Percentiles rank a stretch among this genome's conserved stretches.
Conservation (phyloP, 179 eudicot species). For the Monotropa hypopitys region DNA sequence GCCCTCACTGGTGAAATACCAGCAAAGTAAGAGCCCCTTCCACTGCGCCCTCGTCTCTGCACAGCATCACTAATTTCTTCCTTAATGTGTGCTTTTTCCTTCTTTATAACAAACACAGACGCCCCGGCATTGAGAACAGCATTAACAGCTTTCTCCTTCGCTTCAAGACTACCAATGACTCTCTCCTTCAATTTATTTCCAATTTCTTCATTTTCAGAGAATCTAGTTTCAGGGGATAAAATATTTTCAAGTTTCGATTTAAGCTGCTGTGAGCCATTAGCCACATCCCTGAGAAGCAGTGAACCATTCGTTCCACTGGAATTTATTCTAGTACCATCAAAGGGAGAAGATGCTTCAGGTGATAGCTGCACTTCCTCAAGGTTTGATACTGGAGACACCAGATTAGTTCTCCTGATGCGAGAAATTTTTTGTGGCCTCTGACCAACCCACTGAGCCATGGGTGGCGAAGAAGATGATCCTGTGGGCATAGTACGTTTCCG, state of each 20-base stretch:
- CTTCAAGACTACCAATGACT: constrained; percentile 26
- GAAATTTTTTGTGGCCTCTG: constrained; percentile 87
- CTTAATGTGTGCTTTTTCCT: constrained; percentile 39
- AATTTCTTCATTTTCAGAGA: constrained; percentile 76
- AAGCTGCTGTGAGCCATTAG: constrained; percentile 35
- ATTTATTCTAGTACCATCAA: constrained; percentile 39
- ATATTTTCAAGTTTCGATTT: constrained; percentile 56
- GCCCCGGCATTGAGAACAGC: constrained; percentile 35
- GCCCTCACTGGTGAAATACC: constrained; percentile 31
- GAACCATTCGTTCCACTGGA: constrained; percentile 36
- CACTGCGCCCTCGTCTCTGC: constrained; percentile 55
- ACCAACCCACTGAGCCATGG: constrained; percentile 84
- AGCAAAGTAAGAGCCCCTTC: constrained; percentile 48
- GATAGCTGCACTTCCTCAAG: constrained; percentile 50
- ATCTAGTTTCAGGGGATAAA: constrained; percentile 49
- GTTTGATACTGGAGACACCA: constrained; percentile 60
- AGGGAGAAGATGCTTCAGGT: constrained; percentile 49
- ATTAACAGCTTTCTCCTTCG: constrained; percentile 40
- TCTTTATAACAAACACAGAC: constrained; percentile 40
- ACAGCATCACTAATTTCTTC: constrained; percentile 49
- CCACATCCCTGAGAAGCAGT: constrained; percentile 33
- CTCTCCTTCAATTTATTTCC: constrained; percentile 44
- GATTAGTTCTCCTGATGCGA: constrained; percentile 77
- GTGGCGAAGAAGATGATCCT: constrained; percentile 53
- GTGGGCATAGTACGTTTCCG: constrained; percentile 66